Evolutionary conservation across 495 filamentous ascomycete species (phyloP), one percentile per base, ranked within the genome.

Genomic region (Talaromyces liani): DNA sequence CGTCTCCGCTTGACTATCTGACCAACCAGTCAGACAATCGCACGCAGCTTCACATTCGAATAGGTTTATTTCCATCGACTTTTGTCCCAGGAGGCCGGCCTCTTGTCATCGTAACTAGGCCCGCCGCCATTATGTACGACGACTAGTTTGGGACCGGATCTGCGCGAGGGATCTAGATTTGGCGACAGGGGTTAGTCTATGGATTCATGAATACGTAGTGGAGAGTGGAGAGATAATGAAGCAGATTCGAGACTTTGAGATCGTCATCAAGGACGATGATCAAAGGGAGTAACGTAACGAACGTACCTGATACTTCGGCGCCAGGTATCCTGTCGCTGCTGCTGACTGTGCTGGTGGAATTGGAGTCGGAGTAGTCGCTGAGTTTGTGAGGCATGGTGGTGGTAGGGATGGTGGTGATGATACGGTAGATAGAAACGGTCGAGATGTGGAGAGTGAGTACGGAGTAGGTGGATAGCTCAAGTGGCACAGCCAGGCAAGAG

Each of bases 11-110:
- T 49, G 45, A 49, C 45, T 49, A 49, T 20, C 45, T 49, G 45
- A 49, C 45, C 7, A 20, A 49, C 45, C 45, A 49, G 45, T 20
- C 16, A 49, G 56, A 20, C 2, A 58, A 12, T 34, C 27, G 55
- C 27, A 33, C 27, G 56, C 56, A 36, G 20, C 56, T 49, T 49
- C 45, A 49, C 12, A 36, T 33, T 25, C 18, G 56, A n/a, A 57
- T 6, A 51, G 31, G 58, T 68, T 67, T 77, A 80, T 68, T 80
- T 79, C 78, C 78, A 80, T 58, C 78, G 78, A 65, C 78, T 77
- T 65, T 78, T 79, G 68, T 80, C 78, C 78, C 77, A 79, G 64
- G 77, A 76, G 2, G 77, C 75, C 12, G 78, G 76, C 65, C 78
- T 70, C 18, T 76, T 80, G 63, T 80, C 77, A 63, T 80, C 78